Base-by-base conservation (phyloP, 169 alveolate genomes). In the Plasmodium ovale region DNA sequence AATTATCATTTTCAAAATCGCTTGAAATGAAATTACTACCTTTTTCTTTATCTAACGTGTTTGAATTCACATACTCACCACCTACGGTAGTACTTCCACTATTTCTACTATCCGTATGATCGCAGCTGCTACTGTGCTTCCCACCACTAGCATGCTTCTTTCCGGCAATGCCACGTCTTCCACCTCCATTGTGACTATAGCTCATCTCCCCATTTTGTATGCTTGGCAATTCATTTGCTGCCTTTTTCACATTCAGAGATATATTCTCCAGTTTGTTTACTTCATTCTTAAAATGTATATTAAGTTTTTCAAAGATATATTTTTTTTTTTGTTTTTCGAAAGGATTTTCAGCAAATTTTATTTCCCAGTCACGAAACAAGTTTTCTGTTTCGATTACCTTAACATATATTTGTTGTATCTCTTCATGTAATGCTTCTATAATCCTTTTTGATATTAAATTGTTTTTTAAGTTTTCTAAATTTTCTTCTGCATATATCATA, bases 391-490 rank as follows among this genome's bases (percentile, higher is more conserved):
- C 90, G 27, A 82, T 54, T 21, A 82, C 90, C 42, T 82, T 82
- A 16, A 82, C 90, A 82, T 82, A 82, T 65, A 82, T 82, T 82
- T 82, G 90, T 65, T 82, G 90, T 65, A 82, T 65, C 31, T 82
- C 90, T 82, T 67, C 90, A 65, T 82, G 90, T 70, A 82, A 82
- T 27, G 90, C 79, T 65, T 82, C 90, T 31, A 82, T 82, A 35
- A 82, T 82, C 51, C 90, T 64, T 68, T 82, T 82, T 21, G 90
- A 82, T 42, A 82, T 82, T 65, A 82, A 82, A 65, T 82, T 82
- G 9, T 82, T 82, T 82, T 82, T 82, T 82, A 82, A 82, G 21
- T 82, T 82, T 42, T 82, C 90, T 82, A 82, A 82, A 82, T 82
- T 82, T 14, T 82, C 90, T 69, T 82, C 90, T 29, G 90, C 90